Conservation (phyloP, 2,329 filamentous ascomycete genomes). For the Geosmithia putterillii region DNA sequence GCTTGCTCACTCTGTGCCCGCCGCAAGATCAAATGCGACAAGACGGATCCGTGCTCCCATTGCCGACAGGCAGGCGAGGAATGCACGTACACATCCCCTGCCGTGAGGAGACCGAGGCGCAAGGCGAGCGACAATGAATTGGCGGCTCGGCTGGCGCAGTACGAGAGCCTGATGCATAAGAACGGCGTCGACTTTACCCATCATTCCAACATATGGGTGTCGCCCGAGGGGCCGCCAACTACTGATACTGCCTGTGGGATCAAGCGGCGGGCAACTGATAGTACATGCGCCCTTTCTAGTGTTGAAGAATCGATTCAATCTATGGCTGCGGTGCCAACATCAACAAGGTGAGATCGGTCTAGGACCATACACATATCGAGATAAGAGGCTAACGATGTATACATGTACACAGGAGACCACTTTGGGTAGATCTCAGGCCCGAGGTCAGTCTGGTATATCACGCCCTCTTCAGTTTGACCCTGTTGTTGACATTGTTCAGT, state of each 20-base stretch:
- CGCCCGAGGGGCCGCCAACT: constrained; percentile 5
- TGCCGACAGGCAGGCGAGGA: constrained; percentile 3
- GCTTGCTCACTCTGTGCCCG: not conserved
- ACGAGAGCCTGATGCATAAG: constrained; percentile 15
- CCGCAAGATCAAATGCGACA: constrained; percentile 2
- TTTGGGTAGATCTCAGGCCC: constrained; percentile 8
- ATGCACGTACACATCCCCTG: constrained; percentile 11
- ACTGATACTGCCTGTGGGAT: not conserved
- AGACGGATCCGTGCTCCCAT: not conserved
- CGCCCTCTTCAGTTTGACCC: not conserved
- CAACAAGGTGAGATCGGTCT: not conserved
- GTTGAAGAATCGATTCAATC: not conserved
- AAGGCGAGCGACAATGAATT: constrained; percentile 14
- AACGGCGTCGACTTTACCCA: constrained; percentile 10
- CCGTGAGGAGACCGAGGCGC: constrained; percentile 11
- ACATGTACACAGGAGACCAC: constrained; percentile 7
- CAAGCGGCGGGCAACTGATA: not conserved
- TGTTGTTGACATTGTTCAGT: constrained; percentile 6
- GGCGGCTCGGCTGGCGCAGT: constrained; percentile 8
- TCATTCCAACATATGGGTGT: constrained; percentile 12
- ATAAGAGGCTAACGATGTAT: not conserved
- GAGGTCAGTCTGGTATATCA: not conserved
- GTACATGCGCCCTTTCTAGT: not conserved
- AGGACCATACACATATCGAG: not conserved
- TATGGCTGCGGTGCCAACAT: not conserved